Conservation (phyloP, 805 yeast species). For the Candida sphagnicola region DNA sequence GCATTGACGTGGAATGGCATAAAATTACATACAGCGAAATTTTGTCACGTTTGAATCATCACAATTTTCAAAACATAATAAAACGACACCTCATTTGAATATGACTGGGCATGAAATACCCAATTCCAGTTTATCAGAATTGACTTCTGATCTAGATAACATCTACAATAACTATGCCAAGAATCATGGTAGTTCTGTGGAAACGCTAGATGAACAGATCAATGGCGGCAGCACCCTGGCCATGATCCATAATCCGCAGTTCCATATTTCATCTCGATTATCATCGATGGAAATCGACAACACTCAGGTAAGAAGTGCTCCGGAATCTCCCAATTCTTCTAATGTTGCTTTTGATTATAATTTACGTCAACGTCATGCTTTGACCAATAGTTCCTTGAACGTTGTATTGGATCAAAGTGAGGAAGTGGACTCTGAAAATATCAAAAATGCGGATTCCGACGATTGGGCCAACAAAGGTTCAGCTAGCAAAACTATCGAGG, state of each 20-base stretch:
- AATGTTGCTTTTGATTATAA: conserved; percentile 30
- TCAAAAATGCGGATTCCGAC: conserved; percentile 9
- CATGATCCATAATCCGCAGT: conserved; percentile 3
- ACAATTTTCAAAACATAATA: too few relatives aligned
- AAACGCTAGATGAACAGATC: conserved; percentile 23
- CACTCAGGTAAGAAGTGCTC: conserved; percentile 19
- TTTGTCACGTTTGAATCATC: too few relatives aligned
- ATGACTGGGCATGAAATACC: not conserved
- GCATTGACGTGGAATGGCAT: not conserved
- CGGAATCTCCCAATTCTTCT: conserved; percentile 26
- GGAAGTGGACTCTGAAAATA: conserved; percentile 3
- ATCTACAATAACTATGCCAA: conserved; percentile 13
- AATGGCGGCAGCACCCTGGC: conserved; percentile 4
- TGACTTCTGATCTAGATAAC: conserved; percentile 20
- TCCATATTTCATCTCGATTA: conserved; percentile 23
- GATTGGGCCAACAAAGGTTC: conserved; percentile 35
- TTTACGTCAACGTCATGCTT: conserved; percentile 14
- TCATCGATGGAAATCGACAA: conserved; percentile 16
- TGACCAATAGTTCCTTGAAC: conserved; percentile 33
- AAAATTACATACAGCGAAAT: too few relatives aligned
- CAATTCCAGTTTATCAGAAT: conserved; percentile 13
- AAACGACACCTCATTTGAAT: too few relatives aligned
- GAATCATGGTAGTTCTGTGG: conserved; percentile 15
- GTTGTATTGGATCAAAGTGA: conserved; percentile 28
- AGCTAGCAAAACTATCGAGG: conserved; percentile 21